These are phyloP conservation scores for Arthroderma sp. DNA, from an alignment of 2,329 filamentous ascomycete species.

Conservation along the genomic window DNA sequence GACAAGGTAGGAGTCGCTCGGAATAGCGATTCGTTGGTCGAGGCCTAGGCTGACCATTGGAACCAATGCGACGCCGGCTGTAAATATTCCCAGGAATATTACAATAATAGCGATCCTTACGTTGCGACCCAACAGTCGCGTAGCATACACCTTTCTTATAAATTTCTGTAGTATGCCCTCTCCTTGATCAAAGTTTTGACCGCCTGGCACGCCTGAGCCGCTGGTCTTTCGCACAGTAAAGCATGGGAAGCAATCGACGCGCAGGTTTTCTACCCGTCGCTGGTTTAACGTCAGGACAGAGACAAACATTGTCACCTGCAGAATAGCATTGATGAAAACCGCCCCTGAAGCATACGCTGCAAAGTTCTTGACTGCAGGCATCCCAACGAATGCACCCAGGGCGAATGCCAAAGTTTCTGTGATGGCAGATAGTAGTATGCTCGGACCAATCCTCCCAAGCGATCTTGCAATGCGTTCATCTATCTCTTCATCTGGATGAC, in stretches of 20 bases:
- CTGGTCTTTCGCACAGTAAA: slow-evolving; percentile 66
- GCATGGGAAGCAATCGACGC: slow-evolving; percentile 87
- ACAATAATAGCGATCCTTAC: slow-evolving; percentile 64
- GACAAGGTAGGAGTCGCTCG: slow-evolving; percentile 86
- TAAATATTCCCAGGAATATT: slow-evolving; percentile 76
- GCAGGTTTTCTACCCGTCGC: slow-evolving; percentile 70
- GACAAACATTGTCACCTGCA: slow-evolving; percentile 95
- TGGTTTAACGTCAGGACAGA: slow-evolving; percentile 88
- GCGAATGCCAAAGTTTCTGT: slow-evolving; percentile 92
- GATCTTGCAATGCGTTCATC: slow-evolving; percentile 76
- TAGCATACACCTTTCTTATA: slow-evolving; percentile 82
- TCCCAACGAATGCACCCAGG: slow-evolving; percentile 83
- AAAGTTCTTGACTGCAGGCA: slow-evolving; percentile 97
- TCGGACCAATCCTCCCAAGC: slow-evolving; percentile 91
- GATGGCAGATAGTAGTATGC: slow-evolving; percentile 85
- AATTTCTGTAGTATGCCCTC: slow-evolving; percentile 72
- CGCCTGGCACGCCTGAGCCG: slow-evolving; percentile 49
- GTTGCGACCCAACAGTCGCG: slow-evolving; percentile 63
- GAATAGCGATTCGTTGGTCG: slow-evolving; percentile 88
- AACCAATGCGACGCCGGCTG: slow-evolving; percentile 69
- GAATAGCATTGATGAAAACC: slow-evolving; percentile 89
- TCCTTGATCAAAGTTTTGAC: slow-evolving; percentile 57
- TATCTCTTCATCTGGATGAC: slow-evolving; percentile 76
- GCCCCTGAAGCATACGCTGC: slow-evolving; percentile 92
- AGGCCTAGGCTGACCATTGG: slow-evolving; percentile 76